Percentiles rank a stretch among this genome's conserved stretches.
phyloP scores from a whole-genome alignment of 2,329 filamentous ascomycete genomes.

The Fusarium vanettenii region DNA sequence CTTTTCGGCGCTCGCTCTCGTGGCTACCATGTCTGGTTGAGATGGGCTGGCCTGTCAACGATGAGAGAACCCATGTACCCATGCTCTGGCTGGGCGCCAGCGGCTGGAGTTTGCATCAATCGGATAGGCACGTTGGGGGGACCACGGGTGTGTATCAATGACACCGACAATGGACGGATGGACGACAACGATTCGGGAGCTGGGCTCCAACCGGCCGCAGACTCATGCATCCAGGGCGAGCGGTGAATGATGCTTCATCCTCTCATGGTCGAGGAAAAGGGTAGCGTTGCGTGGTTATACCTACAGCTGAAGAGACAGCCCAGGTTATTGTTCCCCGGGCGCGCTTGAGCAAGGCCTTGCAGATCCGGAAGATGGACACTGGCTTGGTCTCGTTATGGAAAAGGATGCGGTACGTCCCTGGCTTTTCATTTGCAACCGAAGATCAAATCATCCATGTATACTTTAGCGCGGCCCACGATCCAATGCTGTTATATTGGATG shows the following conservation, averaged over 20 bases:
- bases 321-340: conserved; percentile 4
- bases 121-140: conserved; percentile 24
- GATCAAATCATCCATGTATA: conserved; percentile 20
- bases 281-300: conserved; percentile 6
- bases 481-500: conserved; percentile 18
- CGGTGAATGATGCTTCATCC: conserved; percentile 35
- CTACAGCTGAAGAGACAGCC: background rate
- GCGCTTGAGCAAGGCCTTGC: conserved; percentile 15
- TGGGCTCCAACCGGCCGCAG: conserved; percentile 35
- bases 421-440: conserved; percentile 14
- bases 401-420: background rate
- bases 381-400: background rate
- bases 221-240: conserved; percentile 38
- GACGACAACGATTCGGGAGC: conserved; percentile 26
- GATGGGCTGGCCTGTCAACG: conserved; percentile 37
- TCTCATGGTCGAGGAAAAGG: conserved; percentile 20
- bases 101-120: conserved; percentile 33
- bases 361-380: conserved; percentile 16
- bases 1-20: conserved; percentile 34
- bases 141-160: conserved; percentile 33
- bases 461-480: conserved; percentile 27
- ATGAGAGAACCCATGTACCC: conserved; percentile 32
- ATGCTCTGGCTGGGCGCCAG: conserved; percentile 16
- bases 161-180: conserved; percentile 11
- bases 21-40: conserved; percentile 43